Evolutionary conservation across 805 yeast species (phyloP), one percentile per base, ranked within the genome.

Genomic region (Metschnikowia arizonensis): DNA sequence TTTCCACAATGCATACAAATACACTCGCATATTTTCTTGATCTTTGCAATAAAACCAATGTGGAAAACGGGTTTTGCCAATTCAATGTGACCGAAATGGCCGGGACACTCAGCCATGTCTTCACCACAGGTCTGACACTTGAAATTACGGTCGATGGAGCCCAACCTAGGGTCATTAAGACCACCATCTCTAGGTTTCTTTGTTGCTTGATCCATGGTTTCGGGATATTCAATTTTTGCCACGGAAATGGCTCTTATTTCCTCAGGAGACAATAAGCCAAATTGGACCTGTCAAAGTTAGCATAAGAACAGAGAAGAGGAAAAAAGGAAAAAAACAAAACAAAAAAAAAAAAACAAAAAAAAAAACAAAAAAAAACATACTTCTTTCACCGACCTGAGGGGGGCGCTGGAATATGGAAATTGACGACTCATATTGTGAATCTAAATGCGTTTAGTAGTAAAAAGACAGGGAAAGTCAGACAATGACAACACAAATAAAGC

Each of bases 1-100:
- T 91, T 93, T 64, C 99, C 99, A 75, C 99, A 93, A 72, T 93
- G 96, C 89, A 93, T 90, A 74, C 99, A 93, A 25, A 91, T 91
- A 70, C 93, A 86, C 66, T 93, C 99, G 65, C 96, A 85, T 31
- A 88, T 87, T 65, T 93, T 93, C 64, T 93, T 93, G 60, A 93
- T 91, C 63, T 88, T 91, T 39, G 95, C 79, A 59, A 93, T 82
- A 67, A 88, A 93, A n/a, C 96, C 99, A 65, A 93, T 88, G 66
- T 93, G 99, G 70, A 93, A 93, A 31, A 93, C 99, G 11, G 99
- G 99, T 64, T 91, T 93, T 29, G 99, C 98, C 54, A 93, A 76
- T 64, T 93, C 99, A 50, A 93, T 93, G 63, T 93, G 99, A 56
- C 99, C 99, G 69, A 93, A 93, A 72, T 93, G 99, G 49, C 99